Conservation (phyloP, 306 rosid genomes). For the Medicago lupulina region DNA sequence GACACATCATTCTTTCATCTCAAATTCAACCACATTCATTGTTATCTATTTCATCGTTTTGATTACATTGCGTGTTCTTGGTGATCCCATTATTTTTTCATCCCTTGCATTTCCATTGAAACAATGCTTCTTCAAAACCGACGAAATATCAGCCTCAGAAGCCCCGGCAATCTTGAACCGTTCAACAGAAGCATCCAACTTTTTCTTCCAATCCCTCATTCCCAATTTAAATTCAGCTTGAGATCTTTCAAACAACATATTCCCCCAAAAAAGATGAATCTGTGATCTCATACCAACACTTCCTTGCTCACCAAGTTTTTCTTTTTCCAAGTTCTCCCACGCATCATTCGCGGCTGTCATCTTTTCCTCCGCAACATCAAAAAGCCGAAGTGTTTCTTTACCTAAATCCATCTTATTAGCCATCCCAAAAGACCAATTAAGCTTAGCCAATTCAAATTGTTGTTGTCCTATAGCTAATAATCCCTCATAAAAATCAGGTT, state of each 20-base stretch:
- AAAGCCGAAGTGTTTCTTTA: slow-evolving; percentile 72
- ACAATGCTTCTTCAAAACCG: slow-evolving; percentile 83
- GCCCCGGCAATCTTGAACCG: slow-evolving; percentile 96
- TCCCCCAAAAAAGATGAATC: slow-evolving; percentile 97
- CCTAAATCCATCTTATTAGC: slow-evolving; percentile 83
- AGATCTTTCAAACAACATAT: slow-evolving; percentile 93
- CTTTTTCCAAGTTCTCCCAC: slow-evolving; percentile 92
- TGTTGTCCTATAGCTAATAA: slow-evolving; percentile 91
- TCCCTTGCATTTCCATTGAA: slow-evolving; percentile 63
- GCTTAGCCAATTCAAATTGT: slow-evolving; percentile 96
- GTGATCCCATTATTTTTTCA: slow-evolving; percentile 55
- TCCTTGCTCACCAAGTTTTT: slow-evolving; percentile 83
- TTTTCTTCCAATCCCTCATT: slow-evolving; percentile 74
- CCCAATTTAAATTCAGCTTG: slow-evolving; percentile 90
- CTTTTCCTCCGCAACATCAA: slow-evolving; percentile 86
- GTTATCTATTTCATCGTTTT: slow-evolving; percentile 43
- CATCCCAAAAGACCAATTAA: slow-evolving; percentile 87
- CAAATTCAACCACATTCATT: slow-evolving; percentile 23
- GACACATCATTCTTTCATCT: background rate
- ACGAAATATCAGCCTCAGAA: slow-evolving; percentile 72
- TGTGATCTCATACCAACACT: slow-evolving; percentile 84
- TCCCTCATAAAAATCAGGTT: slow-evolving; percentile 95
- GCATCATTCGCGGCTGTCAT: slow-evolving; percentile 89
- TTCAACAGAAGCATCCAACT: slow-evolving; percentile 72
- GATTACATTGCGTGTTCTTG: slow-evolving; percentile 29